Conservation (phyloP, 139 green algal species). For the Picochlorum sp. region DNA sequence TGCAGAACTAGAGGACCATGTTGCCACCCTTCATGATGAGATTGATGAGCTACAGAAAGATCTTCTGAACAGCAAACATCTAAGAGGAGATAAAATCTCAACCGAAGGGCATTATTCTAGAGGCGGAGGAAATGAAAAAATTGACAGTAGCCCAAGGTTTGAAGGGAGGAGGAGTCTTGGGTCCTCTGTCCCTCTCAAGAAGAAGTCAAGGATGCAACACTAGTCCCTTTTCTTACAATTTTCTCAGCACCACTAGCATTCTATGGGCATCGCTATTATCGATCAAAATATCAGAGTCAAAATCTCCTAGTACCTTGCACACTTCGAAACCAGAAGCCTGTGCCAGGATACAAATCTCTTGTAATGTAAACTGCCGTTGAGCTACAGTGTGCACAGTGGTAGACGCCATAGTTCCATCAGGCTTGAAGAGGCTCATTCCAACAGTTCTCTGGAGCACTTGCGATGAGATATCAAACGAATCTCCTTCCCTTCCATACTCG, state of each 20-base stretch:
- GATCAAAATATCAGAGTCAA: conserved; percentile 4
- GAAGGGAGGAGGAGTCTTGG: too few relatives aligned
- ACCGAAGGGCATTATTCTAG: too few relatives aligned
- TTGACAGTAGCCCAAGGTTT: too few relatives aligned
- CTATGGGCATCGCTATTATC: conserved; percentile 16
- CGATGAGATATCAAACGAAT: conserved; percentile 14
- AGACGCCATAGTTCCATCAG: conserved; percentile 5
- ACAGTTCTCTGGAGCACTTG: conserved; percentile 26
- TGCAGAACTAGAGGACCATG: too few relatives aligned
- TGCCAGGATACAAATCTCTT: conserved; percentile 18
- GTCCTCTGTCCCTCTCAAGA: too few relatives aligned
- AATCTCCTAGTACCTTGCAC: conserved; percentile 10
- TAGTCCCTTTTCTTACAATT: neutral
- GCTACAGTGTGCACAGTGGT: conserved; percentile 12
- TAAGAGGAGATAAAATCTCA: too few relatives aligned
- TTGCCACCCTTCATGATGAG: too few relatives aligned
- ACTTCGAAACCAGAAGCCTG: conserved; percentile 7
- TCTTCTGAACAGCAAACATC: too few relatives aligned
- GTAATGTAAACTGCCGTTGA: conserved; percentile 16
- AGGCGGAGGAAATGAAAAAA: too few relatives aligned
- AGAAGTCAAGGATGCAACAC: neutral
- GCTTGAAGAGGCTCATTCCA: conserved; percentile 6
- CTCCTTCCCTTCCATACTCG: conserved; percentile 24
- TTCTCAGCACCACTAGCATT: conserved; percentile 7
- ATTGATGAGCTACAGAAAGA: too few relatives aligned